A percentile compares a stretch with the other conserved stretches of the same genome.
phyloP scores from a whole-genome alignment of 2,329 filamentous ascomycete species.

The Cordyceps sp. region DNA sequence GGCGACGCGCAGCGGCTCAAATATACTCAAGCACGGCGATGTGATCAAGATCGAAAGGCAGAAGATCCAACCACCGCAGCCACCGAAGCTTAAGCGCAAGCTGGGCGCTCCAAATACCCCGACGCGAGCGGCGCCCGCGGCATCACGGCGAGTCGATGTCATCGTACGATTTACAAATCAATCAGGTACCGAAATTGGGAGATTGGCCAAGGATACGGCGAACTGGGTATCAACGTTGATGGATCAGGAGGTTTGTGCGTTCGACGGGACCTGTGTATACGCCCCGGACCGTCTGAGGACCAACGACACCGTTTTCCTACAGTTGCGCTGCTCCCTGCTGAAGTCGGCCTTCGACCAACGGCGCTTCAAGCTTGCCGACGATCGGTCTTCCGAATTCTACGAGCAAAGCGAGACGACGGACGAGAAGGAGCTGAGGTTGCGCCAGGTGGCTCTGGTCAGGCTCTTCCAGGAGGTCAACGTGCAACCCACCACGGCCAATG shows the following conservation, averaged over 20 bases:
- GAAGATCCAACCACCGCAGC: conserved; percentile 46
- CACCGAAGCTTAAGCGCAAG: conserved; percentile 26
- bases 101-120: conserved; percentile 16
- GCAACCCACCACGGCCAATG: conserved; percentile 57
- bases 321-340: conserved; percentile 64
- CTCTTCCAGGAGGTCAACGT: conserved; percentile 82
- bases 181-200: conserved; percentile 66
- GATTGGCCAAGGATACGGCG: conserved; percentile 72
- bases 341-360: conserved; percentile 53
- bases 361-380: conserved; percentile 44
- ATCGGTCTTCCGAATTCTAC: conserved; percentile 58
- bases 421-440: conserved; percentile 66
- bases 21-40: conserved; percentile 67
- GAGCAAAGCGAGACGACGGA: conserved; percentile 75
- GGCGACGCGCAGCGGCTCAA: conserved; percentile 70
- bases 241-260: conserved; percentile 75
- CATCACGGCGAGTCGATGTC: conserved; percentile 59
- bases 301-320: conserved; percentile 88
- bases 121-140: conserved; percentile 25
- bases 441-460: conserved; percentile 77
- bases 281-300: conserved; percentile 71
- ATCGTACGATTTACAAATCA: conserved; percentile 81
- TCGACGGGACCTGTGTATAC: conserved; percentile 79
- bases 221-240: conserved; percentile 85
- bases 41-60: conserved; percentile 73